Evolutionary conservation across 345 rosid genomes (phyloP), one percentile per base, ranked within the genome.

Genomic region (Murraya koenigii): DNA sequence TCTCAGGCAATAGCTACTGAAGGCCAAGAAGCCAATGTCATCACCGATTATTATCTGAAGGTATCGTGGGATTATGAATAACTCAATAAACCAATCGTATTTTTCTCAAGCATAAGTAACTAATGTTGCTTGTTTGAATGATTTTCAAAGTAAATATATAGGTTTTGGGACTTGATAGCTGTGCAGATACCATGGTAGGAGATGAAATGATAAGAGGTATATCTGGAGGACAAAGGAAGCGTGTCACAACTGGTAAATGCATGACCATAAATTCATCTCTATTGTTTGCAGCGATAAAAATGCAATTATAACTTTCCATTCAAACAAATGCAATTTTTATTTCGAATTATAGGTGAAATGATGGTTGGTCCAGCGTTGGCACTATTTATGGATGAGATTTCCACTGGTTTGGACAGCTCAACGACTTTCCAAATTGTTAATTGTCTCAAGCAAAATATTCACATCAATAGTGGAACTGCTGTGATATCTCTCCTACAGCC

Each of bases 401-500:
- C 95, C 8, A 90, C 90, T 72, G 97, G 97, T 49, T 79, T 93
- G 66, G 94, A 93, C 77, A 91, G 95, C 79, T 90, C 95, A 3
- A 93, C 95, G 22, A 88, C 94, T 28, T 91, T 64, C 75, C 91
- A 90, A 72, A 89, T 93, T 44, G 84, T 88, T 80, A 91, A 87
- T 67, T 86, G 84, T n/a, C 82, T 93, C 47, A 87, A 80, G 85
- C 94, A 91, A 35, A 85, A 74, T 55, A 81, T 81, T 75, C 89
- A 88, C 76, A 84, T 88, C 61, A 84, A 88, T 25, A 75, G 87
- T 33, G 90, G 84, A 80, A 93, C 95, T 14, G 87, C 92, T 15
- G 78, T 87, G 52, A 80, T 93, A 30, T 91, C 97, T 64, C 97
- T 93, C 65, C 97, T 93, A 30, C 95, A 93, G 80, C 97, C 95